Percentiles rank a stretch among this genome's conserved stretches.
These are phyloP conservation scores for Pichia insulana DNA, from an alignment of 805 yeast genomes.

Conservation along the genomic window DNA sequence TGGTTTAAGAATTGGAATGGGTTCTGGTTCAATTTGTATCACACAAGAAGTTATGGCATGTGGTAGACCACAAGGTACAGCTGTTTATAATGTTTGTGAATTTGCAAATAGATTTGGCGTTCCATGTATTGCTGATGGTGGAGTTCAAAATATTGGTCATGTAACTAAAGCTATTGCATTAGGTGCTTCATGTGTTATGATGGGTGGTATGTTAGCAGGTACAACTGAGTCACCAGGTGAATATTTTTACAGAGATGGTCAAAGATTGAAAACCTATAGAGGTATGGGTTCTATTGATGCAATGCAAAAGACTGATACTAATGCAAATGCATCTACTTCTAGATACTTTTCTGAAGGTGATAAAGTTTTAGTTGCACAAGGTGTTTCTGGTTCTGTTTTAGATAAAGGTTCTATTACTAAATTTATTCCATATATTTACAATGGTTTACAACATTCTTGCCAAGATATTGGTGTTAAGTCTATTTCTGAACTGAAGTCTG, in stretches of 20 bases:
- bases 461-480: conserved; percentile 92
- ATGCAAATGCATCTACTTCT: conserved; percentile 95
- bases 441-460: conserved; percentile 96
- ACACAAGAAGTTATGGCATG: conserved; percentile 99
- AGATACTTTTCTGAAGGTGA: conserved; percentile 97
- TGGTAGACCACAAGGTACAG: conserved; percentile 99
- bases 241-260: conserved; percentile 95
- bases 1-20: conserved; percentile 98
- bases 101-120: conserved; percentile 94
- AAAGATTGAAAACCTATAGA: conserved; percentile 93
- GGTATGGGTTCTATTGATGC: conserved; percentile 99
- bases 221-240: conserved; percentile 98
- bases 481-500: conserved; percentile 49
- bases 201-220: conserved; percentile 99
- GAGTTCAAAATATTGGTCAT: conserved; percentile 97
- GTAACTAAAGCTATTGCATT: conserved; percentile 92
- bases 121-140: conserved; percentile 99
- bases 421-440: conserved; percentile 87
- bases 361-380: conserved; percentile 95
- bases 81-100: conserved; percentile 89
- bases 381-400: conserved; percentile 94
- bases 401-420: conserved; percentile 94
- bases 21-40: conserved; percentile 98
- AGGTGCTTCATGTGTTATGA: conserved; percentile 97
- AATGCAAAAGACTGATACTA: conserved; percentile 81